These are phyloP conservation scores for Albatrellus sp. DNA, from an alignment of 1,284 basidiomycete genomes.

Conservation along the genomic window DNA sequence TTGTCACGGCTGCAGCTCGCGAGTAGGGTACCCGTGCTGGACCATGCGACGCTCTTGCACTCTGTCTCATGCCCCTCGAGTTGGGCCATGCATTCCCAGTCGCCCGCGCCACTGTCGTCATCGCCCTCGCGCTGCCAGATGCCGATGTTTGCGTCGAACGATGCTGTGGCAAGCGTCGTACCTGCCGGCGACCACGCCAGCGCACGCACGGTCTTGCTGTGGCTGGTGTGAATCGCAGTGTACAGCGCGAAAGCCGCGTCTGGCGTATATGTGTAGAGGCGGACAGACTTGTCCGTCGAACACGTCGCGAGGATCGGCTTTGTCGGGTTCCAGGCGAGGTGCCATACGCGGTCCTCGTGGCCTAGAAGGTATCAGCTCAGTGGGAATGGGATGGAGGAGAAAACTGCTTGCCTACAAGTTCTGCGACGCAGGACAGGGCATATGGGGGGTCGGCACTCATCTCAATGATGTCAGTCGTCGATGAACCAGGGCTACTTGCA, in stretches of 20 bases:
- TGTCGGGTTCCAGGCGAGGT: conserved; percentile 83
- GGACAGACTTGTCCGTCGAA: conserved; percentile 87
- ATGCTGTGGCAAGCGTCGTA: conserved; percentile 82
- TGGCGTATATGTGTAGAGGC: conserved; percentile 65
- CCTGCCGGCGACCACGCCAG: conserved; percentile 90
- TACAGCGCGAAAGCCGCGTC: conserved; percentile 37
- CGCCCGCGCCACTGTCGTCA: conserved; percentile 27
- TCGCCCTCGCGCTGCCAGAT: conserved; percentile 72
- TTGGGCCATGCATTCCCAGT: conserved; percentile 82
- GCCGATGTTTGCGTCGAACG: conserved; percentile 89
- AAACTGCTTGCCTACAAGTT: conserved; percentile 5
- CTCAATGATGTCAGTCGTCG: too few species aligned
- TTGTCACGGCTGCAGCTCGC: conserved; percentile 95
- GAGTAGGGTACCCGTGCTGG: conserved; percentile 65
- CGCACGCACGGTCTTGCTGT: conserved; percentile 83
- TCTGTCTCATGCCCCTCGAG: conserved; percentile 97
- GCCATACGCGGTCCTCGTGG: conserved; percentile 84
- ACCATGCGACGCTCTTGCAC: conserved; percentile 92
- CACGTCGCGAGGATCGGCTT: conserved; percentile 83
- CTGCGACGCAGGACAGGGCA: conserved; percentile 4
- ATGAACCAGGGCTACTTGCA: too few species aligned
- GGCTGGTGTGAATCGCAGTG: conserved; percentile 68
- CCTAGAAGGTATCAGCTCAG: conserved; percentile 26
- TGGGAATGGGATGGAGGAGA: neutral
- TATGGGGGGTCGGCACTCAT: conserved; percentile 9